phyloP scores from a whole-genome alignment of 495 filamentous ascomycete species.

The Tirmania nivea region DNA sequence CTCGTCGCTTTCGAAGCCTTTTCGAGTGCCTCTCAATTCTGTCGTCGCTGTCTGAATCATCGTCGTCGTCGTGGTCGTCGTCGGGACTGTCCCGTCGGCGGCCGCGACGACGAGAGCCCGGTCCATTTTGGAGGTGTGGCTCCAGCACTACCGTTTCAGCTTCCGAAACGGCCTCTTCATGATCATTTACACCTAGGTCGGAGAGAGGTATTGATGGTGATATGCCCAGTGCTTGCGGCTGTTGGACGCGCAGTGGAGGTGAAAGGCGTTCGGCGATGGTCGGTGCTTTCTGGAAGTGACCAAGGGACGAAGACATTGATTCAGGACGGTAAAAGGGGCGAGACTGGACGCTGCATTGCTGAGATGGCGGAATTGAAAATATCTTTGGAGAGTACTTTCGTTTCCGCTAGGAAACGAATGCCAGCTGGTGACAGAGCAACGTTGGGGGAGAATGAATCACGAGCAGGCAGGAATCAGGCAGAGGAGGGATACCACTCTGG shows the following conservation, averaged over 20 bases:
- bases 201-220: too few relatives aligned
- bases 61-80: neutral
- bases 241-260: neutral
- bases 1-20: conserved; percentile 5
- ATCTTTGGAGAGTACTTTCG: neutral
- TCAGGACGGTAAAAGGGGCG: neutral
- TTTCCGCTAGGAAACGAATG: neutral
- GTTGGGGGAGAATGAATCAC: too few relatives aligned
- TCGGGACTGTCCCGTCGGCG: neutral
- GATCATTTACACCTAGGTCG: neutral
- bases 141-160: conserved; percentile 11
- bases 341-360: neutral
- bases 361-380: neutral
- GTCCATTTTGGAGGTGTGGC: conserved; percentile 3
- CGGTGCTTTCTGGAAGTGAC: neutral
- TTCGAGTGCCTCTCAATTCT: conserved; percentile 4
- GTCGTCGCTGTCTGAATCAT: conserved; percentile 5
- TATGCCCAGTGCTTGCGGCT: too few relatives aligned
- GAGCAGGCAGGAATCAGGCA: too few relatives aligned
- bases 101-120: neutral
- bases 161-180: conserved; percentile 16
- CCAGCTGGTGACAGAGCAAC: too few relatives aligned
- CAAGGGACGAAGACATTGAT: neutral
- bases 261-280: neutral
- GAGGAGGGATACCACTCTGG: too few relatives aligned